phyloP scores from a whole-genome alignment of 345 rosid genomes.

The Eucalyptus pumila region DNA sequence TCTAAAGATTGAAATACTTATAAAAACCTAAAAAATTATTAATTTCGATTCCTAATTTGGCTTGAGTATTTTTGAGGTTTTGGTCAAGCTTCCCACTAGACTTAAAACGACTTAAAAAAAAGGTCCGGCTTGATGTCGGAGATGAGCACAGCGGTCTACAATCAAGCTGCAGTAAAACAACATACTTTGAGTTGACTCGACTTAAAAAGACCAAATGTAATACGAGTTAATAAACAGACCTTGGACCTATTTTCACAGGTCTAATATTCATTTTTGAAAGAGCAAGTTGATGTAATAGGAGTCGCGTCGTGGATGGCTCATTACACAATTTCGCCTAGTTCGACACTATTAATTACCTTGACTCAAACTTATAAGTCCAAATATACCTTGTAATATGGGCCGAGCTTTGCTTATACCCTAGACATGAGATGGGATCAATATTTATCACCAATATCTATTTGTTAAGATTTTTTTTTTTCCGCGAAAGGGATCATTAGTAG shows the following conservation, averaged over 20 bases:
- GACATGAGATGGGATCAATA: rapidly evolving
- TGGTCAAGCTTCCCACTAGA: not conserved
- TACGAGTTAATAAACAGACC: not conserved
- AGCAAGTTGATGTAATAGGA: not conserved
- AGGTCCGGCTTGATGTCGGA: too few relatives aligned
- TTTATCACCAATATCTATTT: rapidly evolving
- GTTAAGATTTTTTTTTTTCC: too few relatives aligned
- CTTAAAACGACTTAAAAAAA: too few relatives aligned
- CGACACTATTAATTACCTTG: not conserved
- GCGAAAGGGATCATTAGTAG: too few relatives aligned
- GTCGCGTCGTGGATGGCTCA: rapidly evolving
- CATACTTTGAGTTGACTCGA: too few relatives aligned
- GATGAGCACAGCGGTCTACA: too few relatives aligned
- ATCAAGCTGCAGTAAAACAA: too few relatives aligned
- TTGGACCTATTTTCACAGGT: not conserved
- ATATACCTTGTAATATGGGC: not conserved
- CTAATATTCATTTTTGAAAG: too few relatives aligned
- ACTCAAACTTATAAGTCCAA: not conserved
- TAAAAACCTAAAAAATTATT: not conserved
- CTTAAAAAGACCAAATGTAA: too few relatives aligned
- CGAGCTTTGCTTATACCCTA: rapidly evolving
- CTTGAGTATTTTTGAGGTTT: not conserved
- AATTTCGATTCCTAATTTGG: not conserved
- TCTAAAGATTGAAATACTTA: not conserved
- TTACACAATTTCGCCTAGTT: not conserved